A percentile compares a stretch with the other conserved stretches of the same genome.
phyloP scores from a whole-genome alignment of 192 early-diverging fungal species.

The Rhizoclosmatium globosum region DNA sequence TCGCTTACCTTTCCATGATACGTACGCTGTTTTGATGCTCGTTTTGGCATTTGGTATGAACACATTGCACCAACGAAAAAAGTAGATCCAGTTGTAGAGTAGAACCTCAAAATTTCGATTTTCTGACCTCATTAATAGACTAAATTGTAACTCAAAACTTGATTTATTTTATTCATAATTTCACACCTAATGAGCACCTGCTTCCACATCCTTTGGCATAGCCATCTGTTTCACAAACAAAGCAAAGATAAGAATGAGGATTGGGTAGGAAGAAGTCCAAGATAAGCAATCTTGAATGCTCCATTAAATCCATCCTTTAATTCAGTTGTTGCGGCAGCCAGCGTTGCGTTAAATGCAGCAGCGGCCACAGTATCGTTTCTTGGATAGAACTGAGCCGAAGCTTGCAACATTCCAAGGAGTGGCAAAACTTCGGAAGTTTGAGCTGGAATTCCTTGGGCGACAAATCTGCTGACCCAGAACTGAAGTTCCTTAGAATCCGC shows the following conservation, averaged over 20 bases:
- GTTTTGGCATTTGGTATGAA: too few species aligned
- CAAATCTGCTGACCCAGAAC: neutral
- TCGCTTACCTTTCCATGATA: too few species aligned
- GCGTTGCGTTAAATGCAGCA: conserved; percentile 17
- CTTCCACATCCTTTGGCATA: neutral
- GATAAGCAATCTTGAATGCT: conserved; percentile 34
- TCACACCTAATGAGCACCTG: neutral
- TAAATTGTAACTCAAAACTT: too few species aligned
- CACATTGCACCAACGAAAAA: too few species aligned
- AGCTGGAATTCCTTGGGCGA: neutral
- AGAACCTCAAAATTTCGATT: too few species aligned
- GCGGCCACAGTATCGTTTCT: conserved; percentile 11
- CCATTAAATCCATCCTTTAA: conserved; percentile 42
- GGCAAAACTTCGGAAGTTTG: neutral
- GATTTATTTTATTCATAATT: too few species aligned
- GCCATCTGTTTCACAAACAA: conserved; percentile 50
- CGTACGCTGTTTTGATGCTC: too few species aligned
- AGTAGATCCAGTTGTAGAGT: too few species aligned
- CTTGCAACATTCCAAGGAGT: neutral
- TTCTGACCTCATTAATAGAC: too few species aligned
- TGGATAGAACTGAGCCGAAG: conserved; percentile 7
- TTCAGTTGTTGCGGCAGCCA: conserved; percentile 9
- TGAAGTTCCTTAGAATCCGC: neutral
- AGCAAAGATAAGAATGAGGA: conserved; percentile 47
- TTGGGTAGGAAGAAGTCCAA: conserved; percentile 44